Conservation (phyloP, 345 rosid genomes). For the Eucalyptus albens region DNA sequence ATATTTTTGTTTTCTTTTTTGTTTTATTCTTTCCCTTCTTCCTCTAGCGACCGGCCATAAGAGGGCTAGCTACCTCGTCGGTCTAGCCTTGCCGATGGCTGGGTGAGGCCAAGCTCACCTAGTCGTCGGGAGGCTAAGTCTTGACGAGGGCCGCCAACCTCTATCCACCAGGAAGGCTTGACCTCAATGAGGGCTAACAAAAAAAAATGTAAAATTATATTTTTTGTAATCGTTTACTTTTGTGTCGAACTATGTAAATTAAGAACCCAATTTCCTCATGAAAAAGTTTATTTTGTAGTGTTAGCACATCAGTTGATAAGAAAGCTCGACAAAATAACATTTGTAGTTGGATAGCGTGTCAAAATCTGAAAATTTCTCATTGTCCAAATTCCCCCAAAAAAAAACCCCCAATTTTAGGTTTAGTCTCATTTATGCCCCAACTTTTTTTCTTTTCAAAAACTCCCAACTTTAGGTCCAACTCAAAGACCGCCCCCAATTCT, state of each 20-base stretch:
- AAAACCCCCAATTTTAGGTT: background rate
- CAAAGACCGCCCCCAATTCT: background rate
- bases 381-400: background rate
- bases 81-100: accelerated
- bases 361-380: background rate
- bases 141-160: no score
- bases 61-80: no score
- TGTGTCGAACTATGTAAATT: background rate
- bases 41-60: accelerated
- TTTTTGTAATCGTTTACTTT: background rate
- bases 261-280: background rate
- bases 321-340: background rate
- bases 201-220: background rate
- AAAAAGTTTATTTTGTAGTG: background rate
- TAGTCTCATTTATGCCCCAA: background rate
- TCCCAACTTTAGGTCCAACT: background rate
- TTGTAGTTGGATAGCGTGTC: no score
- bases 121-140: accelerated
- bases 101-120: no score
- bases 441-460: background rate
- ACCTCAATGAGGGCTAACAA: accelerated
- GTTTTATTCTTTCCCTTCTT: no score
- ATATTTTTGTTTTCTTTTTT: no score
- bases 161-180: accelerated
- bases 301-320: background rate